These are phyloP conservation scores for Coelastrella sp. DNA, from an alignment of 139 green algal genomes.

Conservation along the genomic window DNA sequence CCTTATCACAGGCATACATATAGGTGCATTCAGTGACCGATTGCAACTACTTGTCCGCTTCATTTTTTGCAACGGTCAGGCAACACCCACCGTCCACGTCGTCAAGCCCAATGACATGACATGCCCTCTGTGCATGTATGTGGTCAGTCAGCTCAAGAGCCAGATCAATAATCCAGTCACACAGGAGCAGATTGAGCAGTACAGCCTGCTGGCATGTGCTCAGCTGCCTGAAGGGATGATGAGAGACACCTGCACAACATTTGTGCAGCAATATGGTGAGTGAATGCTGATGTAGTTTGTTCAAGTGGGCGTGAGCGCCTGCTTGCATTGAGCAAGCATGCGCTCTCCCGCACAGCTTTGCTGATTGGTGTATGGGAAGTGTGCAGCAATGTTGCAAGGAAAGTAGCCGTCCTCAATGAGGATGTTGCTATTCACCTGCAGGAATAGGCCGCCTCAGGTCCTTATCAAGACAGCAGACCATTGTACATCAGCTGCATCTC, in stretches of 20 bases:
- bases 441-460: too few species aligned
- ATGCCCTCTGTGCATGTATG: constrained; percentile 52
- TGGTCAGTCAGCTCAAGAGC: constrained; percentile 39
- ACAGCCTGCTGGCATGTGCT: constrained; percentile 25
- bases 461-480: too few species aligned
- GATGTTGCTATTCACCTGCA: too few species aligned
- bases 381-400: too few species aligned
- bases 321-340: neutral
- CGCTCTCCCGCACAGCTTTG: neutral
- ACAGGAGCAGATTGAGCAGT: constrained; percentile 9
- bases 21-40: neutral
- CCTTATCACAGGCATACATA: neutral
- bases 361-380: neutral
- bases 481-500: too few species aligned
- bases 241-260: constrained; percentile 21
- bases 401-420: too few species aligned
- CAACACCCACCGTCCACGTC: neutral
- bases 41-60: neutral
- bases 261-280: constrained; percentile 44
- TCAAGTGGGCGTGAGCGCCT: neutral
- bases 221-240: constrained; percentile 34
- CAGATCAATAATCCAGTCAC: constrained; percentile 27
- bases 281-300: neutral
- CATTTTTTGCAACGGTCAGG: neutral
- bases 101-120: constrained; percentile 42